Evolutionary conservation across 352 stramenopile species (phyloP).

Genomic region (Phytophthora vignae): DNA sequence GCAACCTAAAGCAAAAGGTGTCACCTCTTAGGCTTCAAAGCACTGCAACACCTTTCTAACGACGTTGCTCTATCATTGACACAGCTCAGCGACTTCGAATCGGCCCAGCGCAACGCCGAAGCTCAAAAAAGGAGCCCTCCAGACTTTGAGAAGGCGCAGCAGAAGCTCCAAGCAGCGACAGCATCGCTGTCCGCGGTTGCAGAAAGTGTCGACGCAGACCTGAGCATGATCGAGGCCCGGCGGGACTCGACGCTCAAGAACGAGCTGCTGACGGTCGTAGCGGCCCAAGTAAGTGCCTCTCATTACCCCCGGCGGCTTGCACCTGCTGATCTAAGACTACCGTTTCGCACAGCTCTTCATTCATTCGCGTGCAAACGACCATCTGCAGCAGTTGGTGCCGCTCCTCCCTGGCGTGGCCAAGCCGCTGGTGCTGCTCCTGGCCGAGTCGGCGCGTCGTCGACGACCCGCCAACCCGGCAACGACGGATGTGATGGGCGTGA

Average conservation of each 20-base stretch:
- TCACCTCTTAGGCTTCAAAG: background rate
- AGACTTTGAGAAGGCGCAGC: constrained; percentile 76
- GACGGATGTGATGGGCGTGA: constrained; percentile 57
- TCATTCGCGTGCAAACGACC: constrained; percentile 66
- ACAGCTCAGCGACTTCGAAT: constrained; percentile 79
- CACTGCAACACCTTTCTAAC: constrained; percentile 1
- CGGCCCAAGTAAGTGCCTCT: constrained; percentile 53
- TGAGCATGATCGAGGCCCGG: constrained; percentile 67
- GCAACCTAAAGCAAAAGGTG: constrained; percentile 62
- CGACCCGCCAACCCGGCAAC: constrained; percentile 57
- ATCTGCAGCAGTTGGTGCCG: constrained; percentile 80
- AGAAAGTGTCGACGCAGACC: constrained; percentile 70
- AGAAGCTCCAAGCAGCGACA: constrained; percentile 59
- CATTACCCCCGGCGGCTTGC: background rate
- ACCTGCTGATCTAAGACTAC: background rate
- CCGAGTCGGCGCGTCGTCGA: constrained; percentile 58
- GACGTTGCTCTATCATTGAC: background rate
- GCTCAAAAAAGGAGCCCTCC: constrained; percentile 63
- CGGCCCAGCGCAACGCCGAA: constrained; percentile 69
- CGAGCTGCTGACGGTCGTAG: constrained; percentile 78
- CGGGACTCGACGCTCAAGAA: constrained; percentile 79
- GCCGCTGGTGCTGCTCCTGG: constrained; percentile 63
- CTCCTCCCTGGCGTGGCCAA: constrained; percentile 70
- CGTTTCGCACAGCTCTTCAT: constrained; percentile 51
- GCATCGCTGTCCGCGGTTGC: constrained; percentile 58